phyloP scores from a whole-genome alignment of 176 grass and related monocot species.

The Aegilops longissima region DNA sequence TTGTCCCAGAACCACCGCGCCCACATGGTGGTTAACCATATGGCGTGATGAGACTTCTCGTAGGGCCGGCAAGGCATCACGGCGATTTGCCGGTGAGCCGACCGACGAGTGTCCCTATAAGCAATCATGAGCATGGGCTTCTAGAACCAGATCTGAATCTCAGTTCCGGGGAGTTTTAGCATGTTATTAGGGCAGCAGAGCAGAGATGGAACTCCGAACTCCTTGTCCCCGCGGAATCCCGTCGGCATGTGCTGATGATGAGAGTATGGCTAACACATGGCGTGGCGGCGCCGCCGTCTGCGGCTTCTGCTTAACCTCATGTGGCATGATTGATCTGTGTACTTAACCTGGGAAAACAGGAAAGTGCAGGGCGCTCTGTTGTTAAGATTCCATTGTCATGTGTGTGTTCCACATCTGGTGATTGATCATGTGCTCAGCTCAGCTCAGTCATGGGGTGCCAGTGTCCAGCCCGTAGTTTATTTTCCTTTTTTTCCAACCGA shows the following conservation, averaged over 20 bases:
- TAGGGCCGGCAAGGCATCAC: background rate
- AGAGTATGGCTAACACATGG: slow-evolving; percentile 24
- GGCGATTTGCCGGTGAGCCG: background rate
- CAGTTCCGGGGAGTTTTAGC: background rate
- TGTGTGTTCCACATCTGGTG: slow-evolving; percentile 19
- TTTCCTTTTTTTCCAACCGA: background rate
- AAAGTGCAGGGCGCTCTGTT: background rate
- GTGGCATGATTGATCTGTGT: background rate
- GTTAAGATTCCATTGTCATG: background rate
- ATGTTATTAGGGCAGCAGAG: slow-evolving; percentile 13
- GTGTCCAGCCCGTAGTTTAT: background rate
- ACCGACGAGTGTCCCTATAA: slow-evolving; percentile 26
- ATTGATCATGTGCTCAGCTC: slow-evolving; percentile 31
- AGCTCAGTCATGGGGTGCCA: slow-evolving; percentile 12
- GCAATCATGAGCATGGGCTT: background rate
- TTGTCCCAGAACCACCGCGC: background rate
- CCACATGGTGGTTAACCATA: background rate
- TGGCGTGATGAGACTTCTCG: background rate
- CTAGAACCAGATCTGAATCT: slow-evolving; percentile 28
- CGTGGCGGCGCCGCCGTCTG: background rate
- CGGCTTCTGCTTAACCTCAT: slow-evolving; percentile 6
- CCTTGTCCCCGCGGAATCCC: background rate
- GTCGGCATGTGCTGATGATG: background rate
- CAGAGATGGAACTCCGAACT: background rate
- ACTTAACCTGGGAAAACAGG: slow-evolving; percentile 27